A percentile compares a stretch with the other conserved stretches of the same genome.
These are phyloP conservation scores for Colletotrichum spaethianum DNA, from an alignment of 2,329 filamentous ascomycete genomes.

Conservation along the genomic window DNA sequence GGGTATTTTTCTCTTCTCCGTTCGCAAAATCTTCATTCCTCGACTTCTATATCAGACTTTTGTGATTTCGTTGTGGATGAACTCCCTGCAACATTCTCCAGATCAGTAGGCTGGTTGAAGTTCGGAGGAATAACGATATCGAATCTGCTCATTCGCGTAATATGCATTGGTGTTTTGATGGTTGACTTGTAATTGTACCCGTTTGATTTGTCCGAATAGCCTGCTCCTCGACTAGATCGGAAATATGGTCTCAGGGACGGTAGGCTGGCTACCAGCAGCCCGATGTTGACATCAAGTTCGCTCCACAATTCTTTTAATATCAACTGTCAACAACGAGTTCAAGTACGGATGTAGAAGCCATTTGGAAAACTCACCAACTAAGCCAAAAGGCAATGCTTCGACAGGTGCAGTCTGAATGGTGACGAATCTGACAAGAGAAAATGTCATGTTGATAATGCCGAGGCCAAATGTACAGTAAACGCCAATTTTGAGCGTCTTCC, in stretches of 20 bases:
- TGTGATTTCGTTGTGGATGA: slow-evolving; percentile 16
- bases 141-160: slow-evolving; percentile 13
- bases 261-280: slow-evolving; percentile 30
- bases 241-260: slow-evolving; percentile 36
- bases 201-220: slow-evolving; percentile 29
- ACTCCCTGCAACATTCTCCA: slow-evolving; percentile 15
- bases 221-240: slow-evolving; percentile 22
- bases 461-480: slow-evolving; percentile 37
- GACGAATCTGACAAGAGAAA: slow-evolving; percentile 35
- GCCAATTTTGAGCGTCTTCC: slow-evolving; percentile 21
- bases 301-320: slow-evolving; percentile 28
- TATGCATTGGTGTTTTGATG: slow-evolving; percentile 18
- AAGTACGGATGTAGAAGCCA: neutral
- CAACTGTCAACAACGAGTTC: neutral
- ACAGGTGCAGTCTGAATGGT: slow-evolving; percentile 31
- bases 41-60: neutral
- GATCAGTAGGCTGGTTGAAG: neutral
- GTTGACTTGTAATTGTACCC: slow-evolving; percentile 34
- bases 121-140: slow-evolving; percentile 19
- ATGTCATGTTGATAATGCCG: slow-evolving; percentile 37
- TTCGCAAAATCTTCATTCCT: neutral
- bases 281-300: slow-evolving; percentile 33
- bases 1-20: neutral
- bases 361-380: slow-evolving; percentile 17
- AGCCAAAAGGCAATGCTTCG: slow-evolving; percentile 27